Evolutionary conservation across 139 green algal species (phyloP), one percentile per base, ranked within the genome.

Genomic region (Ostreobium quekettii): DNA sequence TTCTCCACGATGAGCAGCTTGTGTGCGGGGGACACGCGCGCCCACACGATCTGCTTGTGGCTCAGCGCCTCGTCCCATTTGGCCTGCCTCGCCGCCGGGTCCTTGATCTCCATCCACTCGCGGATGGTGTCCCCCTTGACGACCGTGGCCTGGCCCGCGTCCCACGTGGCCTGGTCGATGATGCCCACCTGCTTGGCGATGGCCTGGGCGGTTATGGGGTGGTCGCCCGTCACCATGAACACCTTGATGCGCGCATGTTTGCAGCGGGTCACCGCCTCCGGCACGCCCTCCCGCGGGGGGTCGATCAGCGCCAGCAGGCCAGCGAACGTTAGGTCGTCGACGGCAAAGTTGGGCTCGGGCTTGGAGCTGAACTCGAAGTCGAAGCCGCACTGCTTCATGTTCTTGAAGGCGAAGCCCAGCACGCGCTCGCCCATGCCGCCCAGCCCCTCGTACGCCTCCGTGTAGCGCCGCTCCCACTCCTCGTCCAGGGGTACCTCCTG

Each of bases 1-100:
- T 84, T 85, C 73, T 86, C 80, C 31, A 88, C 82, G 47, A 93
- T 90, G 11, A 86, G 67, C 59, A 93, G 78, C 72, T 90, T 90
- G 67, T 89, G 80, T 26, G 69, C 74, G 39, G 84, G 84, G 47
- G 80, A 84, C 30, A 87, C 76, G 26, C 84, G 84, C 33, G 84
- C 84, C 42, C 82, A 90, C 60, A 90, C 84, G n/a, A 75, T 77
- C 71, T 88, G 81, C 56, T 93, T 64, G 60, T 91, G 75, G 29
- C 57, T 48, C 42, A 91, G 72, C 7, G 77, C 79, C 60, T 79
- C 72, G 67, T 91, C 85, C 85, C 85, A 91, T 66, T 86, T 89
- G 32, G 64, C 70, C 47, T 82, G 46, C 37, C 78, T 72, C 39
- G 74, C 66, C 24, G 33, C 37, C 1, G 76, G 72, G 42, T 87